Base-by-base conservation (phyloP, 352 stramenopile species). In the Phytophthora kernoviae region DNA sequence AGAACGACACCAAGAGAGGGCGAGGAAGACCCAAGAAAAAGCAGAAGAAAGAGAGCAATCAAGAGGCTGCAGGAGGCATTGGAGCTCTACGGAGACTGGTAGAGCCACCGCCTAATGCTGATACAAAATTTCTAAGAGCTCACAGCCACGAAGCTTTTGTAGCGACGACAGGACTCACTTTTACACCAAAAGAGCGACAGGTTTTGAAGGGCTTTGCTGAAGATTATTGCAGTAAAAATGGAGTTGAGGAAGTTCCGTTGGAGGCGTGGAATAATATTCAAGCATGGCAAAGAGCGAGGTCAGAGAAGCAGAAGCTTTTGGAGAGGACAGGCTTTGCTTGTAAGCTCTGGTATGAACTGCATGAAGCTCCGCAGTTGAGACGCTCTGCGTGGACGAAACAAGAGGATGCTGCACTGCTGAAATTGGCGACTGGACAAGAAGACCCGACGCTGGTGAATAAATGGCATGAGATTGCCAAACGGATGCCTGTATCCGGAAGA, bases 301-400 rank as follows among this genome's bases (percentile, higher is more conserved):
- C 65, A 34, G 60, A 54, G 14, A 60, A 32, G n/a, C 58, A 76
- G n/a, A 24, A 62, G 11, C 60, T 70, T 11, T 79, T 91, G 50
- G 76, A 88, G 27, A 76, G 83, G 24, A 79, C 83, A 3, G 70
- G 77, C 2, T 92, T 90, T 48, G 70, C 79, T 27, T 92, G 83
- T 42, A 90, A 90, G 42, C 54, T 90, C n/a, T 84, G 79, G 58
- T 92, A 78, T 61, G 79, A 91, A 15, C 63, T 92, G 33, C 76
- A 91, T 42, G 83, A 91, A 14, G 75, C 81, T 20, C 79, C 83
- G 4, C 68, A 47, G 2, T 33, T 90, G 36, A 73, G 83, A 21
- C 67, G 84, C 2, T 60, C 68, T 14, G 73, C 79, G 5, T 88
- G 79, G 79, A 87, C 76, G 0, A 86, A 86, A 44, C 57, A 76